A percentile compares a stretch with the other conserved stretches of the same genome.
These are phyloP conservation scores for Zymoseptoria tritici DNA, from an alignment of 2,329 filamentous ascomycete genomes.

Conservation along the genomic window DNA sequence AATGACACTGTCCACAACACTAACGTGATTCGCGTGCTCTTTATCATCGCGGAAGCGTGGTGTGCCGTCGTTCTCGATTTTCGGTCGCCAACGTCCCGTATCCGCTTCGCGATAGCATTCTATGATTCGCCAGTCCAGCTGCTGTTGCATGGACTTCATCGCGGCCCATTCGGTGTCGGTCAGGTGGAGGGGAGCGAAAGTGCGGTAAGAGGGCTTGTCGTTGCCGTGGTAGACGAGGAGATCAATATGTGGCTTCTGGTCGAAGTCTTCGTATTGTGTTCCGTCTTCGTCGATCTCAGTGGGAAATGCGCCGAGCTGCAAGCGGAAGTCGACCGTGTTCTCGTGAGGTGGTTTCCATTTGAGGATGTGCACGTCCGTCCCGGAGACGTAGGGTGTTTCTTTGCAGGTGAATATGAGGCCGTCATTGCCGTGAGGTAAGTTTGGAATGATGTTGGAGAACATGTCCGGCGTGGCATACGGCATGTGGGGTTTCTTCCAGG, in stretches of 20 bases:
- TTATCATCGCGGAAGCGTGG: conserved; percentile 92
- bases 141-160: conserved; percentile 64
- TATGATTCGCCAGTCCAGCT: conserved; percentile 78
- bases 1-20: conserved; percentile 75
- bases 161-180: conserved; percentile 74
- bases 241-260: conserved; percentile 65
- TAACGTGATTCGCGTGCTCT: conserved; percentile 78
- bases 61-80: conserved; percentile 38
- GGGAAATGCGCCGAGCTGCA: conserved; percentile 67
- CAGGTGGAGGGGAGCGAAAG: conserved; percentile 54
- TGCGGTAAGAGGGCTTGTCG: conserved; percentile 55
- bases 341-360: conserved; percentile 97
- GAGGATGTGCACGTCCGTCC: conserved; percentile 86
- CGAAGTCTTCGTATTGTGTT: conserved; percentile 65
- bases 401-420: conserved; percentile 97
- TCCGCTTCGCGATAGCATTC: conserved; percentile 78
- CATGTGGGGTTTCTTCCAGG: conserved; percentile 84
- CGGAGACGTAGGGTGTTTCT: conserved; percentile 74
- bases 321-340: conserved; percentile 88
- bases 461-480: conserved; percentile 86
- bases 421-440: conserved; percentile 85
- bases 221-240: conserved; percentile 64
- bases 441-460: conserved; percentile 79
- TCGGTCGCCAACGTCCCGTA: conserved; percentile 66
- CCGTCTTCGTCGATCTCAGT: conserved; percentile 62